These are phyloP conservation scores for Prunus fruticosa DNA, from an alignment of 306 rosid genomes.

Conservation along the genomic window DNA sequence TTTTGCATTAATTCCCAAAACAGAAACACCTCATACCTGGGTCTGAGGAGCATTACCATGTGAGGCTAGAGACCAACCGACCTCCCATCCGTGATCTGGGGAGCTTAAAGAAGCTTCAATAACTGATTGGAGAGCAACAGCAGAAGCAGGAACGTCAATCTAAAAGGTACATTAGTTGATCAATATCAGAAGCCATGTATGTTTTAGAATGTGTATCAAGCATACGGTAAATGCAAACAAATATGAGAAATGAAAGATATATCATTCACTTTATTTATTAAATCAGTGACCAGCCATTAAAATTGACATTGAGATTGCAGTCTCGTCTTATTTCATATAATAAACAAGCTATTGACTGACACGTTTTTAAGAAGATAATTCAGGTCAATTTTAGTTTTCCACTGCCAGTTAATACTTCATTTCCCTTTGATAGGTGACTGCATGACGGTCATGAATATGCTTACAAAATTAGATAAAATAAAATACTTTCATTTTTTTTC, in stretches of 20 bases:
- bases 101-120: conserved; percentile 66
- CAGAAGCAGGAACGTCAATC: conserved; percentile 73
- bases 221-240: not conserved
- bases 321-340: not conserved
- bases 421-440: not conserved
- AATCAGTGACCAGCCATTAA: not conserved
- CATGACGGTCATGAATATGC: not conserved
- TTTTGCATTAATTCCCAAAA: not conserved
- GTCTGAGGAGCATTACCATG: conserved; percentile 43
- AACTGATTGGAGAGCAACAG: conserved; percentile 65
- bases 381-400: not conserved
- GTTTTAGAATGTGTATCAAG: not conserved
- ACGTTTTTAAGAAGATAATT: not conserved
- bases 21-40: conserved; percentile 38
- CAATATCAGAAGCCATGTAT: conserved; percentile 11
- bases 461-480: not conserved
- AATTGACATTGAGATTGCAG: not conserved
- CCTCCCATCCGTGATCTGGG: conserved; percentile 78
- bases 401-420: not conserved
- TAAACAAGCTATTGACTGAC: too few relatives aligned
- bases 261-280: not conserved
- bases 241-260: conserved; percentile 5
- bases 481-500: too few relatives aligned
- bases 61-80: conserved; percentile 93
- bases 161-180: conserved; percentile 29